Percentiles rank a stretch among this genome's conserved stretches.
phyloP scores from a whole-genome alignment of 2,329 filamentous ascomycete genomes.

The Parascedosporium putredinis region DNA sequence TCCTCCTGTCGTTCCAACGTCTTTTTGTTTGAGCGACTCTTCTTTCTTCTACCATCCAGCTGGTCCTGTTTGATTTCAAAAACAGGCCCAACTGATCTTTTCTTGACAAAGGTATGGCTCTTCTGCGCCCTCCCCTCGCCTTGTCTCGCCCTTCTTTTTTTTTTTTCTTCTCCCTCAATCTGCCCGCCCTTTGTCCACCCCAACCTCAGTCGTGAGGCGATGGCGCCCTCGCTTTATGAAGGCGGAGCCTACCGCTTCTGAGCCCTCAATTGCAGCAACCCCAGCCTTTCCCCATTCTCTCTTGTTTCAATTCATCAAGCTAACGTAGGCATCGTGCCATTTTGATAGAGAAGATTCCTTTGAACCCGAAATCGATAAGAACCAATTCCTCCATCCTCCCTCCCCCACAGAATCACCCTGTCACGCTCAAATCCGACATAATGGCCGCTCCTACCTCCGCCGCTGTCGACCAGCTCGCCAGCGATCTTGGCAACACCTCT shows the following conservation, averaged over 20 bases:
- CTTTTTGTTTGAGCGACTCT: neutral
- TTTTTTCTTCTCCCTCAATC: neutral
- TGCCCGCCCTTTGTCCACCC: too few relatives aligned
- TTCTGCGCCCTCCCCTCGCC: neutral
- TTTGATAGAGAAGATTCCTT: conserved; percentile 13
- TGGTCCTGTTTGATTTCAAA: neutral
- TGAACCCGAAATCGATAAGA: conserved; percentile 9
- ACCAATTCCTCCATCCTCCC: too few relatives aligned
- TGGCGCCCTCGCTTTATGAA: conserved; percentile 24
- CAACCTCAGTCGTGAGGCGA: too few relatives aligned
- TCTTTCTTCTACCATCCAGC: neutral
- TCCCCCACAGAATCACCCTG: conserved; percentile 7
- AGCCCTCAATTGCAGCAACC: too few relatives aligned
- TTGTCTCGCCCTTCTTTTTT: neutral
- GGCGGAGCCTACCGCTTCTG: too few relatives aligned
- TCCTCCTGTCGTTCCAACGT: neutral
- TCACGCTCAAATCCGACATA: neutral
- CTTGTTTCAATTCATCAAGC: conserved; percentile 2
- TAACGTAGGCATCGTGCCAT: conserved; percentile 12
- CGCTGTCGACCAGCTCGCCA: conserved; percentile 70
- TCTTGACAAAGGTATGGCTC: neutral
- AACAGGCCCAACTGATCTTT: conserved; percentile 1
- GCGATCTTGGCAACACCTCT: conserved; percentile 63
- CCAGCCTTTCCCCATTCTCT: conserved; percentile 3
- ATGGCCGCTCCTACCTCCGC: conserved; percentile 24